Conservation (phyloP, 169 alveolate species). For the Plasmodium chabaudi region DNA sequence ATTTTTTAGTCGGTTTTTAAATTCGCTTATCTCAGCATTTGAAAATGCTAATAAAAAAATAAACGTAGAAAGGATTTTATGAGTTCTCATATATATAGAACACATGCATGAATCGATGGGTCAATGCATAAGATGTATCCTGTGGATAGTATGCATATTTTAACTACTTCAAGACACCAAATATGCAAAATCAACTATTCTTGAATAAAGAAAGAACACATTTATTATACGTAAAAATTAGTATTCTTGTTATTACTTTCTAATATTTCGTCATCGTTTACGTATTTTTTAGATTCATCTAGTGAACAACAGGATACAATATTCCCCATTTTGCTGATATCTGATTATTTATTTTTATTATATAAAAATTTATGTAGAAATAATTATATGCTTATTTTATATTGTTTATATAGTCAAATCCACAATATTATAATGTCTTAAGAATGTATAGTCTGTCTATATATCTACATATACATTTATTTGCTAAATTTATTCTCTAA, state of each 20-base stretch:
- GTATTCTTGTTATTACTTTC: conserved; percentile 53
- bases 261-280: conserved; percentile 71
- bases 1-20: conserved; percentile 69
- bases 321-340: conserved; percentile 59
- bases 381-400: conserved; percentile 12
- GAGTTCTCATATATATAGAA: background rate
- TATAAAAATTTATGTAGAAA: conserved; percentile 16
- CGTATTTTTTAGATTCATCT: conserved; percentile 68
- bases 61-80: background rate
- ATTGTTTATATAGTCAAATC: background rate
- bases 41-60: conserved; percentile 44
- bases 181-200: background rate
- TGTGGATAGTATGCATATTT: background rate
- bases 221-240: background rate
- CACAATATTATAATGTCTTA: background rate
- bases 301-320: conserved; percentile 73
- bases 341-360: background rate
- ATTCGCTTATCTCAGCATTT: conserved; percentile 55
- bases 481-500: background rate
- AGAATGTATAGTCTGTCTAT: conserved; percentile 3
- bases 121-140: background rate
- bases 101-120: background rate
- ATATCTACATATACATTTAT: conserved; percentile 9
- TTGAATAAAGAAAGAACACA: background rate
- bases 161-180: background rate